These are phyloP conservation scores for Picochlorum sp. DNA, from an alignment of 139 green algal species.

Conservation along the genomic window DNA sequence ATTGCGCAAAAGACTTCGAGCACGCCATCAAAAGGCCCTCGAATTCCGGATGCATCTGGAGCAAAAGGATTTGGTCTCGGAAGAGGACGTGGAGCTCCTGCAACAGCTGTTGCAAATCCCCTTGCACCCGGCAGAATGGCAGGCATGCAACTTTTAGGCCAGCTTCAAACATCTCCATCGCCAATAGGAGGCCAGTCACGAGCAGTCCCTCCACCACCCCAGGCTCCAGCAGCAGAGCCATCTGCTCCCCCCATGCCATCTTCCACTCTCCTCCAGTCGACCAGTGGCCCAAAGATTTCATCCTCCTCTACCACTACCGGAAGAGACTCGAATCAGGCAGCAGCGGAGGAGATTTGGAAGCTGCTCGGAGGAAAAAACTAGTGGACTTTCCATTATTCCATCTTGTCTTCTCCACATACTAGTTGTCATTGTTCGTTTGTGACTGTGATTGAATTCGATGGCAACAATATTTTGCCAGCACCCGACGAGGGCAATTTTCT, in stretches of 20 bases:
- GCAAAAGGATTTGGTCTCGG: background rate
- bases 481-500: no score
- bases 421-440: no score
- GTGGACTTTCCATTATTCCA: no score
- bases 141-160: background rate
- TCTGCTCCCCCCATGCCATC: background rate
- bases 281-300: no score
- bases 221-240: background rate
- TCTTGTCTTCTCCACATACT: no score
- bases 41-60: background rate
- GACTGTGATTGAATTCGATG: no score
- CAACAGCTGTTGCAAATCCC: background rate
- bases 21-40: background rate
- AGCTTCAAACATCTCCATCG: no score
- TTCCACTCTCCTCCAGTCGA: background rate
- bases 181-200: background rate
- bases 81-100: background rate
- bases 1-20: background rate
- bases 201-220: no score
- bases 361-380: background rate
- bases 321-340: background rate
- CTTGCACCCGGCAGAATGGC: background rate
- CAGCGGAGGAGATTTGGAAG: background rate
- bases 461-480: no score
- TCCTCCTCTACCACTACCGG: background rate